Evolutionary conservation across 495 filamentous ascomycete species (phyloP), one percentile per base, ranked within the genome.

Genomic region (Penicillium antarcticum): DNA sequence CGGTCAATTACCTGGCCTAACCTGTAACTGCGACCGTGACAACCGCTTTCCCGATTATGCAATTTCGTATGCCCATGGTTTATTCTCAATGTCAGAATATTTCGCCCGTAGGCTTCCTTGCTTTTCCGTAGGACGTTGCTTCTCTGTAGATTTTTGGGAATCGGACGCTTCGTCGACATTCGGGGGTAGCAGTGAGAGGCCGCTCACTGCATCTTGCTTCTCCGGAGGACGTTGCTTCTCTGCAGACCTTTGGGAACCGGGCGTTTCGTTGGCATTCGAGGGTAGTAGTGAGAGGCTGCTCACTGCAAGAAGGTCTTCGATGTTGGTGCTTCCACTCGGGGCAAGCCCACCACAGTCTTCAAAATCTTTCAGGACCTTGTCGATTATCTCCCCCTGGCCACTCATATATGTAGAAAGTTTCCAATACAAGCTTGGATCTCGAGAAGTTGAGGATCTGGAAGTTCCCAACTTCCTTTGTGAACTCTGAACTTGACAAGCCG

Each of bases 361-460:
- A 49, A 52, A 48, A 48, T 53, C 49, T 45, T 39, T 38, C 12
- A 52, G 26, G 18, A 49, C 21, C 32, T 49, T 48, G 32, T 57
- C 49, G 40, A 57, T 48, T 37, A 42, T 41, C 33, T 57, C 43
- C 34, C 32, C 55, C 32, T 48, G 44, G 40, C 55, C 55, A 40
- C 44, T 52, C 48, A 52, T 52, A 42, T 57, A 33, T n/a, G n/a
- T 40, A 57, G 39, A 21, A 52, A 52, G 32, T 52, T 52, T 45
- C 44, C 55, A 41, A 57, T 52, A 31, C n/a, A 40, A 36, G 55
- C 55, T 44, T 57, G 55, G 44, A 57, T 45, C 45, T 40, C 34
- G 44, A 57, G 39, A 26, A 57, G 55, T 29, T 36, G 18, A 18
- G 49, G 55, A 49, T 57, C 44, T 40, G 55, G 55, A 40, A 57